Conservation (phyloP, 2,329 filamentous ascomycete genomes). For the Alternaria arborescens region DNA sequence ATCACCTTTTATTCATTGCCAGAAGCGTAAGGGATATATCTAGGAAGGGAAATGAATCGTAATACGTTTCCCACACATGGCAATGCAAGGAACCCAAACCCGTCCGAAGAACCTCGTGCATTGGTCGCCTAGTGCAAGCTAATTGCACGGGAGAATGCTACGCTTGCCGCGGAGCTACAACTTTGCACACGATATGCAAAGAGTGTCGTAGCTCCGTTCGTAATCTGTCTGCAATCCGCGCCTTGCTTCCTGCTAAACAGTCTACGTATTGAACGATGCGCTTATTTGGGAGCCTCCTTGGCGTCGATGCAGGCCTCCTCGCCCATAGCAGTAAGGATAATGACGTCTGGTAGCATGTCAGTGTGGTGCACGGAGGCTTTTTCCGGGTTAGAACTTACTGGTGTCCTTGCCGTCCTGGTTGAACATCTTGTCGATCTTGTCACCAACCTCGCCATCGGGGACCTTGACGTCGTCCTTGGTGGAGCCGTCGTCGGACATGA, state of each 20-base stretch:
- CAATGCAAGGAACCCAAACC: conserved; percentile 51
- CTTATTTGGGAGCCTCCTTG: conserved; percentile 81
- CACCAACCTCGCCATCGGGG: conserved; percentile 87
- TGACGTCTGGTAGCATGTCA: conserved; percentile 71
- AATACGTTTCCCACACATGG: conserved; percentile 48
- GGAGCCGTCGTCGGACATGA: conserved; percentile 86
- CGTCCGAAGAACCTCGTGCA: conserved; percentile 49
- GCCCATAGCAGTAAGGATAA: conserved; percentile 94
- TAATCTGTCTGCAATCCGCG: conserved; percentile 37
- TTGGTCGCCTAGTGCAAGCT: conserved; percentile 41
- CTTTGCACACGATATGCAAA: conserved; percentile 35
- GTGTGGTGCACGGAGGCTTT: background rate
- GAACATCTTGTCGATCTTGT: conserved; percentile 86
- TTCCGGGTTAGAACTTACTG: conserved; percentile 72
- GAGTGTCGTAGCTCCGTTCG: conserved; percentile 34
- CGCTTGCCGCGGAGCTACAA: conserved; percentile 38
- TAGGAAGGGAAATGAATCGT: conserved; percentile 46
- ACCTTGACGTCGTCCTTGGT: conserved; percentile 96
- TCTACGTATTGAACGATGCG: conserved; percentile 34
- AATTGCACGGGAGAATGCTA: conserved; percentile 42
- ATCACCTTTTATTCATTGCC: conserved; percentile 50
- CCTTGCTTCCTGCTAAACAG: conserved; percentile 38
- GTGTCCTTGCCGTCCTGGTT: conserved; percentile 86
- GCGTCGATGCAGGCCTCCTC: conserved; percentile 91
- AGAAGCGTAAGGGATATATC: conserved; percentile 47